phyloP scores from a whole-genome alignment of 805 yeast species.

The Candida arabinofermentans region DNA sequence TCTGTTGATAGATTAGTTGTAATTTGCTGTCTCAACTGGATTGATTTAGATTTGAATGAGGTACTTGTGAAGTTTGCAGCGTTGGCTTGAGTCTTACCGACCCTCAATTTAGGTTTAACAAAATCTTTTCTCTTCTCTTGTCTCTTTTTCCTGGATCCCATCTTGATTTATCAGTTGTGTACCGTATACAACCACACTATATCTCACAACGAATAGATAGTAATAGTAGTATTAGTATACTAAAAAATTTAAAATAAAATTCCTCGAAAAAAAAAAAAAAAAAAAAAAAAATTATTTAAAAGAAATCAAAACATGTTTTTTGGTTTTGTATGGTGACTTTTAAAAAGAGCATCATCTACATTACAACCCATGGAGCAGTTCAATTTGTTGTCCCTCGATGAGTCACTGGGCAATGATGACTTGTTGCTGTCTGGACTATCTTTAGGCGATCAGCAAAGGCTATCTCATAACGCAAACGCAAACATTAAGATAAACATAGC shows the following conservation, averaged over 20 bases:
- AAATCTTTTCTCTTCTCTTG: slow-evolving; percentile 71
- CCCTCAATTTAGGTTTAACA: slow-evolving; percentile 73
- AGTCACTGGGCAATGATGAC: slow-evolving; percentile 11
- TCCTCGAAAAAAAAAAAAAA: not conserved
- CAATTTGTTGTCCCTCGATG: slow-evolving; percentile 7
- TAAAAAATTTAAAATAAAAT: not conserved
- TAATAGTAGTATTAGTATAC: no score
- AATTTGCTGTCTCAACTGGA: slow-evolving; percentile 38
- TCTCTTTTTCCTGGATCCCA: slow-evolving; percentile 54
- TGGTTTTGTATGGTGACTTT: no score
- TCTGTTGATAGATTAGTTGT: slow-evolving; percentile 26
- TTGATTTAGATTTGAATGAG: slow-evolving; percentile 68
- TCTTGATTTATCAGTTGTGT: slow-evolving; percentile 12
- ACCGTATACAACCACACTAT: not conserved
- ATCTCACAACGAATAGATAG: no score
- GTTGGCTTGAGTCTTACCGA: slow-evolving; percentile 75
- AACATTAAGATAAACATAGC: no score
- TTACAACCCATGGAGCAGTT: slow-evolving; percentile 9
- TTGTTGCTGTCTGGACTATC: slow-evolving; percentile 6
- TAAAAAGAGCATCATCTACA: no score
- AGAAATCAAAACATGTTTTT: no score
- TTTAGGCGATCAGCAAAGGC: not conserved
- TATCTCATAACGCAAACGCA: not conserved
- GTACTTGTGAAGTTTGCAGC: slow-evolving; percentile 81
- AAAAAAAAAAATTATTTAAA: slow-evolving; percentile 6